Percentiles rank a stretch among this genome's conserved stretches.
Evolutionary conservation across 2,329 filamentous ascomycete genomes (phyloP).

Genomic region (Myriosclerotinia scirpicola): DNA sequence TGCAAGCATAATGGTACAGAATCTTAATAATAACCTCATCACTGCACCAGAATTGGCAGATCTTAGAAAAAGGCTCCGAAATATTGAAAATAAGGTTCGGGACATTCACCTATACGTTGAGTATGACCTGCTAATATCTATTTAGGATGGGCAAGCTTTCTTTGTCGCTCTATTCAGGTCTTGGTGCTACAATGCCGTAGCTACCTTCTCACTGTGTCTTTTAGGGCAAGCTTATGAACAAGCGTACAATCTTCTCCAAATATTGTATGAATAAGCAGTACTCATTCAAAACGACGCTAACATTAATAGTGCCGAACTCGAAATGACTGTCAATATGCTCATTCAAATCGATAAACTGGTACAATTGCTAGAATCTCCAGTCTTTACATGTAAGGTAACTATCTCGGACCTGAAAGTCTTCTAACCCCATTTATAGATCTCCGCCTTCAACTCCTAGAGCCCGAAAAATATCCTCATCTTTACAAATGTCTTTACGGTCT

Average conservation of each 20-base stretch:
- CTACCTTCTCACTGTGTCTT: conserved; percentile 92
- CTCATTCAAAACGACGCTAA: conserved; percentile 29
- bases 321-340: conserved; percentile 98
- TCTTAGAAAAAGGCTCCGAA: conserved; percentile 83
- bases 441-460: conserved; percentile 89
- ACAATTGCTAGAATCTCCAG: conserved; percentile 91
- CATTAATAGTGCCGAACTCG: conserved; percentile 74
- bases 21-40: conserved; percentile 97
- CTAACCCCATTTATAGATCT: conserved; percentile 60
- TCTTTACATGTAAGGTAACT: conserved; percentile 84
- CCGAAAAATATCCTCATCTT: conserved; percentile 89
- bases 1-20: conserved; percentile 99
- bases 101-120: not conserved
- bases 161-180: conserved; percentile 93
- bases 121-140: conserved; percentile 25
- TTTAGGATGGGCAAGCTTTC: conserved; percentile 85
- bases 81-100: conserved; percentile 77
- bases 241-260: conserved; percentile 91
- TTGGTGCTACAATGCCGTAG: conserved; percentile 98
- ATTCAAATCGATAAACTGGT: conserved; percentile 99
- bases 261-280: conserved; percentile 63
- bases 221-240: conserved; percentile 98
- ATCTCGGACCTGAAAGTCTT: not conserved
- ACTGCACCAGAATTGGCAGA: conserved; percentile 93
- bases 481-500: conserved; percentile 98